phyloP scores from a whole-genome alignment of 208 protist genomes.

The Strigomonas culicis region DNA sequence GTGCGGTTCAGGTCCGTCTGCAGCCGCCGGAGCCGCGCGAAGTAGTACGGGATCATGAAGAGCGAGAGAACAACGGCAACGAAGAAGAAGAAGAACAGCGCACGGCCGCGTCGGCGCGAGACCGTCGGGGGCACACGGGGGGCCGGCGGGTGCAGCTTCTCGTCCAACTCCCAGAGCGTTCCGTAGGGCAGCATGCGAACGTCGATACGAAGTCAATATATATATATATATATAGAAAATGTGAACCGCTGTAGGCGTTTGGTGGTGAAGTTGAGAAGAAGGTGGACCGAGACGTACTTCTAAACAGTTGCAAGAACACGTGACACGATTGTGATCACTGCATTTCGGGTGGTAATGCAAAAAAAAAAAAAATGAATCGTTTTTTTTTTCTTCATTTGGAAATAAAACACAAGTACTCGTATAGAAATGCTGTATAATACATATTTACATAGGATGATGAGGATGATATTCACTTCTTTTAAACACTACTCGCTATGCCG shows the following conservation, averaged over 20 bases:
- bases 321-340: neutral
- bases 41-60: constrained; percentile 44
- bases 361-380: neutral
- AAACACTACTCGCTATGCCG: neutral
- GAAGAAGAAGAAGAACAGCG: constrained; percentile 36
- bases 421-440: neutral
- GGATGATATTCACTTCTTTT: neutral
- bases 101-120: constrained; percentile 28
- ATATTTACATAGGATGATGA: neutral
- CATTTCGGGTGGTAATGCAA: neutral
- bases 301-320: too few relatives aligned
- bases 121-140: constrained; percentile 26
- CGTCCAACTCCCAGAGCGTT: constrained; percentile 45
- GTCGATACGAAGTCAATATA: too few relatives aligned
- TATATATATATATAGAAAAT: neutral
- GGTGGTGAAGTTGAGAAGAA: too few relatives aligned
- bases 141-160: constrained; percentile 35
- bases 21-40: constrained; percentile 25
- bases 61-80: constrained; percentile 28
- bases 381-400: neutral
- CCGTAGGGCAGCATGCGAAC: constrained; percentile 69
- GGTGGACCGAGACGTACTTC: too few relatives aligned
- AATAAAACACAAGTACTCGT: neutral
- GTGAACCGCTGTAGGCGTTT: too few relatives aligned
- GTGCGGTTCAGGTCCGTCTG: constrained; percentile 7